These are phyloP conservation scores for Pseudogymnoascus sp. DNA, from an alignment of 2,329 filamentous ascomycete genomes.

Conservation along the genomic window DNA sequence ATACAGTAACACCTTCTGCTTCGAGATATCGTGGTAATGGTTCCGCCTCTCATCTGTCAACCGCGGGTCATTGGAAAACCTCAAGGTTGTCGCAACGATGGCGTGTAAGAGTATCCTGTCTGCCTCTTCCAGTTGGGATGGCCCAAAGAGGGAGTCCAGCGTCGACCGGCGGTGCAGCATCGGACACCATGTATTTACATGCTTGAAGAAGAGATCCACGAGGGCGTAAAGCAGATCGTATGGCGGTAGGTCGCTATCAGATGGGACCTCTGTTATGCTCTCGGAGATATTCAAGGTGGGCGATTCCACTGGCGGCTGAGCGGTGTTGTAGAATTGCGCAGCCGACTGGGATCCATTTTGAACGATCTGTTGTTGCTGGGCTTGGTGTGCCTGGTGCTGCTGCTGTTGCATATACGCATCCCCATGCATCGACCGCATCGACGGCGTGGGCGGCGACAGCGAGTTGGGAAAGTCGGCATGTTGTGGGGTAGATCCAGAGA, in stretches of 20 bases:
- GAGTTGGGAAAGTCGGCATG: constrained; percentile 39
- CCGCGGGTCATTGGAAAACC: constrained; percentile 70
- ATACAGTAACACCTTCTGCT: constrained; percentile 78
- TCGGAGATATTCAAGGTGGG: constrained; percentile 47
- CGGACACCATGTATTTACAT: constrained; percentile 78
- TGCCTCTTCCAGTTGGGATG: constrained; percentile 65
- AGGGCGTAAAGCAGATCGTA: constrained; percentile 66
- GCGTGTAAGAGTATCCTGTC: constrained; percentile 78
- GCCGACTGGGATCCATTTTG: constrained; percentile 15
- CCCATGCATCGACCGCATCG: constrained; percentile 32
- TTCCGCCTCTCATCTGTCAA: constrained; percentile 64
- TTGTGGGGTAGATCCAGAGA: constrained; percentile 32
- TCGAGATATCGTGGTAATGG: constrained; percentile 71
- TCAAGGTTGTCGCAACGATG: constrained; percentile 79
- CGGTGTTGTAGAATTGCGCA: constrained; percentile 28
- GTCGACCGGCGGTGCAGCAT: constrained; percentile 82
- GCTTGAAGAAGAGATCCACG: constrained; percentile 69
- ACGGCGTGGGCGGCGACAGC: constrained; percentile 37
- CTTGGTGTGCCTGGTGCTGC: constrained; percentile 32
- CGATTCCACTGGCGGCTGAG: constrained; percentile 42
- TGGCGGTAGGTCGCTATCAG: constrained; percentile 62
- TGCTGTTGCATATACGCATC: constrained; percentile 42
- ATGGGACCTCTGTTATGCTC: constrained; percentile 36
- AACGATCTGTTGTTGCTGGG: constrained; percentile 12
- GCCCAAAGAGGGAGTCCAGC: constrained; percentile 71